Evolutionary conservation across 2,329 filamentous ascomycete species (phyloP), one percentile per base, ranked within the genome.

Genomic region (Didymella exigua): DNA sequence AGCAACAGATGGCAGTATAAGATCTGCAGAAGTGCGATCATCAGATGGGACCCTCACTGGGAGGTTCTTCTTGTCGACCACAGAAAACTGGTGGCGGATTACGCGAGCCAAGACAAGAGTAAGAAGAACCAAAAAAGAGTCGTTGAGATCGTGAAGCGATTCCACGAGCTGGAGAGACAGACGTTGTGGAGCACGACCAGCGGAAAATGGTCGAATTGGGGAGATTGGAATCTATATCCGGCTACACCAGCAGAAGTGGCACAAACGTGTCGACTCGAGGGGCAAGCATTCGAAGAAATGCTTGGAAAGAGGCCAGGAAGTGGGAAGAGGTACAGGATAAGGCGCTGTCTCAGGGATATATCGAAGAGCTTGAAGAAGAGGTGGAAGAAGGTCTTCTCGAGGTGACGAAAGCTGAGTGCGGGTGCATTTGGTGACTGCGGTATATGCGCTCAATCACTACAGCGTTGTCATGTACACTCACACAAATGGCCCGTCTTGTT

Each of bases 21-120:
- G 16, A 30, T 60, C 7, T 45, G 54, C 11, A 33, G 33, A 9
- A 21, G 33, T 10, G 44, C 48, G 1, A 50, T 60, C 10, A 34
- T 46, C 6, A 47, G 55, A 30, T 60, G 59, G 57, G 44, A 54
- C 29, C 24, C 46, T 7, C 36, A 54, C 18, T 33, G 38, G 4
- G 45, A 50, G 7, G 14, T 56, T 3, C 30, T 62, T 16, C 43
- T 59, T 14, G 42, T 57, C 18, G 49, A 60, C 13, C 59, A 58
- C 49, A 44, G 13, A n/a, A 36, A 41, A 24, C 24, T 60, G n/a
- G 53, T 54, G 24, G 53, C 37, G 18, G 37, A 47, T 14, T 60
- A 56, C 14, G 54, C 52, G 21, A 33, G 29, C 14, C 46, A 52
- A 21, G 37, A 58, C 13, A 31, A 31, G 16, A 50, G 33, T 24